phyloP scores from a whole-genome alignment of 345 rosid genomes.

The Pelargonium nanum region DNA sequence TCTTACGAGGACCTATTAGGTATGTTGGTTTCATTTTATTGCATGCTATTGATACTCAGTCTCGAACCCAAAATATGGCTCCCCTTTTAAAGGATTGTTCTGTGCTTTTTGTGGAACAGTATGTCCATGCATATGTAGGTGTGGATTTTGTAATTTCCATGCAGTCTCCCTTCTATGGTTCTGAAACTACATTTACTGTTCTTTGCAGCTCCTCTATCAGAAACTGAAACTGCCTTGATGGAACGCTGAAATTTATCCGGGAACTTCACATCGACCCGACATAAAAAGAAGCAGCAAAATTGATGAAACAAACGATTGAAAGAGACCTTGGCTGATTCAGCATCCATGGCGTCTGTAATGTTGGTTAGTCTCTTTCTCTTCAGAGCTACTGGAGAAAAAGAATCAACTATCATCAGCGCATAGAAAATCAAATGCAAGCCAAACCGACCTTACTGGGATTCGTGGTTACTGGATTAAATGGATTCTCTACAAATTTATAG shows the following conservation, averaged over 20 bases:
- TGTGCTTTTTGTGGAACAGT: no score
- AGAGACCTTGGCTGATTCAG: conserved; percentile 55
- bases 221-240: conserved; percentile 75
- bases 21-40: conserved; percentile 23
- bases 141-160: not conserved
- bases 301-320: conserved; percentile 16
- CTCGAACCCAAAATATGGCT: no score
- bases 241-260: conserved; percentile 35
- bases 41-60: not conserved
- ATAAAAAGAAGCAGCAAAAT: conserved; percentile 9
- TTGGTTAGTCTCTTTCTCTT: conserved; percentile 62
- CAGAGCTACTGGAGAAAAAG: conserved; percentile 30
- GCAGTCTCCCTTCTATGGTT: conserved; percentile 1
- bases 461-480: not conserved
- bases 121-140: no score
- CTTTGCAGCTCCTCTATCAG: conserved; percentile 72
- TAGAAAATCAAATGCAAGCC: not conserved
- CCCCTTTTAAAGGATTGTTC: no score
- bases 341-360: conserved; percentile 57
- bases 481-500: not conserved
- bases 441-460: not conserved
- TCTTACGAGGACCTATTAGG: conserved; percentile 88
- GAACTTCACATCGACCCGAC: not conserved
- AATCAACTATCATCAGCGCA: conserved; percentile 50
- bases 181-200: conserved; percentile 10